These are phyloP conservation scores for Chaetomium sp. DNA, from an alignment of 2,329 filamentous ascomycete species.

Conservation along the genomic window DNA sequence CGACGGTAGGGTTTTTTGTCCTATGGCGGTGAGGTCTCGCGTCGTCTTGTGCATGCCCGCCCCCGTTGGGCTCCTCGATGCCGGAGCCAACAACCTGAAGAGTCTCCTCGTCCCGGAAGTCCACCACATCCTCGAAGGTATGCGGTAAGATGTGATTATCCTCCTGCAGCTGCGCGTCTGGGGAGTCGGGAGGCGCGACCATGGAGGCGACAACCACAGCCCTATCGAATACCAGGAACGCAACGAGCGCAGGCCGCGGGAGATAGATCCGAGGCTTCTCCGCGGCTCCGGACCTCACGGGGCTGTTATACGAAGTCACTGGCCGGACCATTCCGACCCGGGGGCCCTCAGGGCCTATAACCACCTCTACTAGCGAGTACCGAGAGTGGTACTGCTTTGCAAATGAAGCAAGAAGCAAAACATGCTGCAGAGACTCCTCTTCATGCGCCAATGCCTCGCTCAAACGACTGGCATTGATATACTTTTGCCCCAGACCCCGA, in stretches of 20 bases:
- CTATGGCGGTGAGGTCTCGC: conserved; percentile 54
- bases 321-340: conserved; percentile 68
- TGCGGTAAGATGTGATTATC: conserved; percentile 65
- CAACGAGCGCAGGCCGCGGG: conserved; percentile 76
- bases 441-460: conserved; percentile 54
- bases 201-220: conserved; percentile 79
- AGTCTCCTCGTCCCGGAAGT: conserved; percentile 68
- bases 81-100: conserved; percentile 67
- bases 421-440: conserved; percentile 56
- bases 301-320: conserved; percentile 64
- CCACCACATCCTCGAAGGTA: conserved; percentile 83
- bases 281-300: conserved; percentile 48
- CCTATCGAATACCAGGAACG: conserved; percentile 78
- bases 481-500: conserved; percentile 53
- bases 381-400: conserved; percentile 54
- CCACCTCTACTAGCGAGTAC: conserved; percentile 76
- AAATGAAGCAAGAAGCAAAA: conserved; percentile 64
- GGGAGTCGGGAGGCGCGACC: conserved; percentile 65
- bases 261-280: conserved; percentile 69
- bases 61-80: conserved; percentile 58
- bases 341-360: conserved; percentile 56
- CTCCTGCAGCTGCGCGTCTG: conserved; percentile 73
- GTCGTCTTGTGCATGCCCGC: conserved; percentile 48
- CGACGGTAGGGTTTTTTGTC: conserved; percentile 62
- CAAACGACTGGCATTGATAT: conserved; percentile 53